These are phyloP conservation scores for Leccinum solheimii DNA, from an alignment of 1,284 basidiomycete genomes.

Conservation along the genomic window DNA sequence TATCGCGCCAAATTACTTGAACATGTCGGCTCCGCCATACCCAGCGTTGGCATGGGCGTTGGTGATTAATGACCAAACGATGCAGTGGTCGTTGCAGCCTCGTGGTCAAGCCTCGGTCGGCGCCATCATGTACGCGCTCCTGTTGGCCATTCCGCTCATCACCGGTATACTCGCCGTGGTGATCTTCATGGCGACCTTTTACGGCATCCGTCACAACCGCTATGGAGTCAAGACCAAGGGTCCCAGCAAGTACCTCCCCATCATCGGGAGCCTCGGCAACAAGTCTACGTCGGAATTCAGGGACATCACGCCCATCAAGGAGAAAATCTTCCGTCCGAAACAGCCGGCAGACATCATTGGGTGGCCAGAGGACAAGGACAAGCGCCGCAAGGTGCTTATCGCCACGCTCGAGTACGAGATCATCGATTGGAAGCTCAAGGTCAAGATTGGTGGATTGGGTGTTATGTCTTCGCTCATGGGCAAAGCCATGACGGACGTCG, in stretches of 20 bases:
- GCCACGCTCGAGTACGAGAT: slow-evolving; percentile 93
- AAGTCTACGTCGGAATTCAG: slow-evolving; percentile 67
- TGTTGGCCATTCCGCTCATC: slow-evolving; percentile 79
- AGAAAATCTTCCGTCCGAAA: slow-evolving; percentile 65
- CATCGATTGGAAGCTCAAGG: slow-evolving; percentile 94
- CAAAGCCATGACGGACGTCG: slow-evolving; percentile 94
- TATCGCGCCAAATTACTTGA: slow-evolving; percentile 81
- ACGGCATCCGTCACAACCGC: slow-evolving; percentile 91
- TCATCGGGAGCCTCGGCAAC: slow-evolving; percentile 62
- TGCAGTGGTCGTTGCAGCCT: slow-evolving; percentile 78
- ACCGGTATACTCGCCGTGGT: slow-evolving; percentile 80
- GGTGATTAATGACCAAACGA: slow-evolving; percentile 71
- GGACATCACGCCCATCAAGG: slow-evolving; percentile 52
- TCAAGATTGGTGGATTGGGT: slow-evolving; percentile 94
- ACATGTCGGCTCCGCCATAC: slow-evolving; percentile 80
- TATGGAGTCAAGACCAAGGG: slow-evolving; percentile 77
- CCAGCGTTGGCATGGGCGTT: slow-evolving; percentile 86
- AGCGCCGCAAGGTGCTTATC: slow-evolving; percentile 87
- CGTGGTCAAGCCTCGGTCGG: slow-evolving; percentile 79
- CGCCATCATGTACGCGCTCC: slow-evolving; percentile 81
- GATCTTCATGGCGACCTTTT: slow-evolving; percentile 94
- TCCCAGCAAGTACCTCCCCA: slow-evolving; percentile 74
- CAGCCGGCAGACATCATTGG: slow-evolving; percentile 72
- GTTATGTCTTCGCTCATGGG: slow-evolving; percentile 97
- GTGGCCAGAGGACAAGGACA: slow-evolving; percentile 89